Evolutionary conservation across 495 filamentous ascomycete genomes (phyloP).

Genomic region (Chaetomium tenue): DNA sequence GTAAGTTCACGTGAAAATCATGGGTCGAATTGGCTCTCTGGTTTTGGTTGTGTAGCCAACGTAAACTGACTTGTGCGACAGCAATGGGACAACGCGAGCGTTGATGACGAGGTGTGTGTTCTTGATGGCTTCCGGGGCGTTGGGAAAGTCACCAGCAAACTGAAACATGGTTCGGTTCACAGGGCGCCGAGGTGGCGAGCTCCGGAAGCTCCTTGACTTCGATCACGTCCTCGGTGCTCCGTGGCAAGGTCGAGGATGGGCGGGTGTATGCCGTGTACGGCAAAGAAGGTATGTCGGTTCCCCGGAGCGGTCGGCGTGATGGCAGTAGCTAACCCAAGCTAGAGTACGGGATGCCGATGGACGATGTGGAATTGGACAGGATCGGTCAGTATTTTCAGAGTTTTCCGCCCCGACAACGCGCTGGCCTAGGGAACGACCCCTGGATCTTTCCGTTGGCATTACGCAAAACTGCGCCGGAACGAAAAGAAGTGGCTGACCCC

Average conservation of each 20-base stretch:
- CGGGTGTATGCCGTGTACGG: slow-evolving; percentile 29
- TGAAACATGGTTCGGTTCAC: not conserved
- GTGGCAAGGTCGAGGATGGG: slow-evolving; percentile 27
- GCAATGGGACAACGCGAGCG: slow-evolving; percentile 6
- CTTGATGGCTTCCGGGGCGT: too few relatives aligned
- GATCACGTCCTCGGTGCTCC: slow-evolving; percentile 25
- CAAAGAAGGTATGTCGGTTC: slow-evolving; percentile 22
- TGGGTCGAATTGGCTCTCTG: not conserved
- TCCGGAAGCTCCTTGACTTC: slow-evolving; percentile 21
- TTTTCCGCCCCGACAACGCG: not conserved
- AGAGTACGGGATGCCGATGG: slow-evolving; percentile 33
- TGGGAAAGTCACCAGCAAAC: not conserved
- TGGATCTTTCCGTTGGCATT: not conserved
- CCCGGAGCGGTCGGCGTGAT: not conserved
- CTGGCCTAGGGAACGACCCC: not conserved
- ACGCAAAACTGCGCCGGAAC: not conserved
- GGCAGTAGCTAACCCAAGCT: not conserved
- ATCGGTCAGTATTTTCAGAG: slow-evolving; percentile 19
- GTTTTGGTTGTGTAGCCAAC: not conserved
- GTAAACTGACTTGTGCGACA: slow-evolving; percentile 3
- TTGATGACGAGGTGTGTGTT: slow-evolving; percentile 15
- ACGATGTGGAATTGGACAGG: slow-evolving; percentile 25
- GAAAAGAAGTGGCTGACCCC: not conserved
- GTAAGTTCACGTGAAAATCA: not conserved
- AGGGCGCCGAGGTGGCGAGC: slow-evolving; percentile 18